Evolutionary conservation across 2,329 filamentous ascomycete species (phyloP), one percentile per base, ranked within the genome.

Genomic region (Hymenoscyphus occultus): DNA sequence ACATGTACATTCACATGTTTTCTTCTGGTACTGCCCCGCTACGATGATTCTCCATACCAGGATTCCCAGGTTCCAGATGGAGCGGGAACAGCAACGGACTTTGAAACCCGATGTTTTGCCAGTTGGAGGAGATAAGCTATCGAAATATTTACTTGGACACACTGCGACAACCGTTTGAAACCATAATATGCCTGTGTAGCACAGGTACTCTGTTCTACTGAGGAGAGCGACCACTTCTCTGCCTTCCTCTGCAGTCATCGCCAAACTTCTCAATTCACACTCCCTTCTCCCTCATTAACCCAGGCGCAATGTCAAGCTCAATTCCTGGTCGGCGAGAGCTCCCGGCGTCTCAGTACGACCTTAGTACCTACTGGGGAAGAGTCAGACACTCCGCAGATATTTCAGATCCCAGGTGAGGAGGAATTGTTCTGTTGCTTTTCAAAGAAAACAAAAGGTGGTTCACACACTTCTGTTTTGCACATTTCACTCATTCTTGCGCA

Each of bases 291-390:
- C 31, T 16, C 35, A 22, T 39, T 35, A 28, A 51, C 35, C 13
- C 39, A 12, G 14, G 35, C 64, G 67, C 48, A 45, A 90, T 90
- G 87, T 90, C 87, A 64, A 81, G 87, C 65, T 89, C 87, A 31
- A 78, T 90, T 39, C 86, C 86, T 59, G 87, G 87, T 66, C 80
- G 80, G 73, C 90, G 94, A 77, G 92, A 97, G 78, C 84, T 97
- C 70, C 95, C 95, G 67, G 87, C 88, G 64, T 99, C 95, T 63
- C 92, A 93, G 78, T 94, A 96, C 85, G 92, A 99, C 77, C 84
- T 99, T 74, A 86, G 80, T 76, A 97, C 93, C 58, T 99, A 99
- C 81, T 95, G 91, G 91, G 95, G 95, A 70, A 89, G 95, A 65
- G 95, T 98, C 75, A 87, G 86, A 80, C 94, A 99, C 81, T 89